These are phyloP conservation scores for Diophrys sp. DNA, from an alignment of 73 alveolate genomes.

Conservation along the genomic window DNA sequence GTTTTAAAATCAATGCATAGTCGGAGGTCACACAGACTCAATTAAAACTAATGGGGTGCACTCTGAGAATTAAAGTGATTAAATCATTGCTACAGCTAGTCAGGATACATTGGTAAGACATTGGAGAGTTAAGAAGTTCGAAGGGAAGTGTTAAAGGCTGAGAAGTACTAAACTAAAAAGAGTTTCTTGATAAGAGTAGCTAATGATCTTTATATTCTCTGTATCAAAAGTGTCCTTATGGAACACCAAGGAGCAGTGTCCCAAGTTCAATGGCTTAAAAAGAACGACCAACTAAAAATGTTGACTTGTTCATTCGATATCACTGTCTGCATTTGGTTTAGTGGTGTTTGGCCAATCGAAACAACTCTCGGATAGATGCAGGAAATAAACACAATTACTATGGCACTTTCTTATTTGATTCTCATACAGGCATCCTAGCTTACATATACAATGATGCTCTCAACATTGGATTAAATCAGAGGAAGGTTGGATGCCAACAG, in stretches of 20 bases:
- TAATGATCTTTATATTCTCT: too few relatives aligned
- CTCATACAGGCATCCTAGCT: conserved; percentile 73
- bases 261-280: too few relatives aligned
- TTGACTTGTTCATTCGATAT: conserved; percentile 85
- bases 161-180: too few relatives aligned
- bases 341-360: conserved; percentile 79
- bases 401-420: conserved; percentile 68
- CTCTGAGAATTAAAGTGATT: conserved; percentile 73
- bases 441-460: conserved; percentile 89
- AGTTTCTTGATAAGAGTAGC: too few relatives aligned
- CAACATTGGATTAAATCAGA: conserved; percentile 78
- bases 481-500: conserved; percentile 61
- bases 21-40: conserved; percentile 81
- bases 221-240: too few relatives aligned
- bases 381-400: conserved; percentile 88
- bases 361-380: conserved; percentile 86
- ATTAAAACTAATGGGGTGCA: conserved; percentile 66
- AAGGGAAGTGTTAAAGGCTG: conserved; percentile 6
- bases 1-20: conserved; percentile 52
- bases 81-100: conserved; percentile 32
- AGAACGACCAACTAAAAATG: conserved; percentile 50
- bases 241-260: too few relatives aligned
- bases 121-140: conserved; percentile 25
- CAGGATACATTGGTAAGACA: conserved; percentile 16
- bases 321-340: conserved; percentile 81